Conservation (phyloP, 345 rosid genomes). For the Melastoma malabathricum region DNA sequence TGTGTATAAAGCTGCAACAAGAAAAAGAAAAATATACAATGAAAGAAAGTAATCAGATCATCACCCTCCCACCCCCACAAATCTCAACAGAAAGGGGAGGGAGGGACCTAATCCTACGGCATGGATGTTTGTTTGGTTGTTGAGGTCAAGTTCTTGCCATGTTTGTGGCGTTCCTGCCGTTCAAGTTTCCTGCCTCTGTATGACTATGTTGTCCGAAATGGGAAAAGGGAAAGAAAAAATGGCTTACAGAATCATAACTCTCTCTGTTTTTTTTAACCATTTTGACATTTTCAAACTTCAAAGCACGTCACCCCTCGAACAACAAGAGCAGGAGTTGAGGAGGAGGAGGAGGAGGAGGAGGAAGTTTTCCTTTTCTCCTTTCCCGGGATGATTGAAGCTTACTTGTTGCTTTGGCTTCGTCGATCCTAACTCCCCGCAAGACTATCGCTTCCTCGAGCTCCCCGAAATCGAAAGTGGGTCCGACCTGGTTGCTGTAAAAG, state of each 20-base stretch:
- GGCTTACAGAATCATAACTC: background rate
- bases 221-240: constrained; percentile 11
- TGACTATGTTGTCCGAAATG: constrained; percentile 54
- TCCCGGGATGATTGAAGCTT: background rate
- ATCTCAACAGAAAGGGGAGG: constrained; percentile 1
- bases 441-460: constrained; percentile 98
- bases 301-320: constrained; percentile 10
- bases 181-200: constrained; percentile 35
- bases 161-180: constrained; percentile 59
- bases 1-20: constrained; percentile 67
- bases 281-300: constrained; percentile 37
- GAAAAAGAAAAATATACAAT: constrained; percentile 4
- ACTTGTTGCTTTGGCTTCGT: constrained; percentile 61
- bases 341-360: constrained; percentile 8
- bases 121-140: background rate
- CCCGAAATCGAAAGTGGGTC: constrained; percentile 83
- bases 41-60: background rate
- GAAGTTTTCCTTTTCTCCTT: constrained; percentile 16
- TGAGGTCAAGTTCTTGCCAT: constrained; percentile 17
- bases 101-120: too few relatives aligned
- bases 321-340: constrained; percentile 41
- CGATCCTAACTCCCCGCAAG: constrained; percentile 66
- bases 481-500: constrained; percentile 52
- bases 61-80: background rate
- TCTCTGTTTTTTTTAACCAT: too few relatives aligned